Percentiles rank a stretch among this genome's conserved stretches.
Conservation (phyloP, 2,329 filamentous ascomycete genomes). For the Albifimbria verrucaria region DNA sequence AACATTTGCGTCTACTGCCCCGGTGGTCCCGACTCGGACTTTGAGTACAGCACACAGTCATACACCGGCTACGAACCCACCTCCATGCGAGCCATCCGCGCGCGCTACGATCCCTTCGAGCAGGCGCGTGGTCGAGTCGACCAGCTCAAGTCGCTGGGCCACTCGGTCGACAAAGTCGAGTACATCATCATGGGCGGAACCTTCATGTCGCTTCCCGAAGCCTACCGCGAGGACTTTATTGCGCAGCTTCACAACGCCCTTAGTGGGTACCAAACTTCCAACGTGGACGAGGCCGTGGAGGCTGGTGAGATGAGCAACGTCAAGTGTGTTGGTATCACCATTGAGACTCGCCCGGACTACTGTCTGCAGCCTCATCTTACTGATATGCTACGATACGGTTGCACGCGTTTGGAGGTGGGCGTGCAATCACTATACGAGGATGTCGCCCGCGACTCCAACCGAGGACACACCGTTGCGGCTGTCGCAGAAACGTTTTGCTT, state of each 20-base stretch:
- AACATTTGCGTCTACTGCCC: conserved; percentile 99
- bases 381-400: conserved; percentile 96
- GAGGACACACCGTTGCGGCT: conserved; percentile 91
- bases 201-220: conserved; percentile 92
- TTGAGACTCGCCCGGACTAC: conserved; percentile 96
- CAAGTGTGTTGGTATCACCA: conserved; percentile 98
- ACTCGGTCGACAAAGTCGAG: conserved; percentile 98
- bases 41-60: conserved; percentile 98
- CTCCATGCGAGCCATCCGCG: conserved; percentile 96
- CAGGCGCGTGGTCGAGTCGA: conserved; percentile 94
- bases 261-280: conserved; percentile 89
- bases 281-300: conserved; percentile 92
- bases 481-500: conserved; percentile 96
- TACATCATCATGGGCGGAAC: conserved; percentile 99
- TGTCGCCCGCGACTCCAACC: conserved; percentile 95
- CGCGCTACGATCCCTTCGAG: conserved; percentile 96
- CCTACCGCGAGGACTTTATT: conserved; percentile 91
- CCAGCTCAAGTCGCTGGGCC: conserved; percentile 90
- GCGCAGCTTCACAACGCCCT: conserved; percentile 94
- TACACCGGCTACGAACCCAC: conserved; percentile 99
- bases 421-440: conserved; percentile 98
- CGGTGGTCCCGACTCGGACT: conserved; percentile 95
- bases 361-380: conserved; percentile 93
- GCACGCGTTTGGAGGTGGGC: conserved; percentile 88
- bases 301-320: conserved; percentile 95